These are phyloP conservation scores for Candida verbasci DNA, from an alignment of 805 yeast species.

Conservation along the genomic window DNA sequence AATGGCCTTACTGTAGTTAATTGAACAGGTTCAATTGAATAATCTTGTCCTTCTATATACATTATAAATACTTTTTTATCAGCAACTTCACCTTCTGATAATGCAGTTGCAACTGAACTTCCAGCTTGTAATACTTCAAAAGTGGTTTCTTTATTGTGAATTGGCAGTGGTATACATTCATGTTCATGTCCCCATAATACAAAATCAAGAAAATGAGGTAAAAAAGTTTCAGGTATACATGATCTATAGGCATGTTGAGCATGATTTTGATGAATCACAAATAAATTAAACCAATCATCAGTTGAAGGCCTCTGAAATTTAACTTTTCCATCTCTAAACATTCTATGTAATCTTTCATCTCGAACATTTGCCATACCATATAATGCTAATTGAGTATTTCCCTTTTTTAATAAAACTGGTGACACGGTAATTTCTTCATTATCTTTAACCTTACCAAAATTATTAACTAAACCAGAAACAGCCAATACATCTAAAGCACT, in stretches of 20 bases:
- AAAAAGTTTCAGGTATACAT: constrained; percentile 76
- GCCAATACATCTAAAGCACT: constrained; percentile 84
- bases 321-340: constrained; percentile 77
- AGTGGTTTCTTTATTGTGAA: constrained; percentile 52
- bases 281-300: constrained; percentile 75
- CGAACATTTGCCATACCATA: constrained; percentile 87
- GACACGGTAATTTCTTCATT: constrained; percentile 68
- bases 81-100: constrained; percentile 78
- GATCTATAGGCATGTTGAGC: constrained; percentile 74
- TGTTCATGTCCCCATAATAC: constrained; percentile 98
- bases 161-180: constrained; percentile 77
- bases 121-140: constrained; percentile 90
- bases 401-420: constrained; percentile 82
- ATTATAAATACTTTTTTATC: constrained; percentile 72
- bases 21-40: constrained; percentile 54
- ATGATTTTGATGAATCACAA: constrained; percentile 92
- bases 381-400: constrained; percentile 73
- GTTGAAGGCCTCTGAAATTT: constrained; percentile 69
- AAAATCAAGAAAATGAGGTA: constrained; percentile 78
- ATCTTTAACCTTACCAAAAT: constrained; percentile 78
- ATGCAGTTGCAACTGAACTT: constrained; percentile 86
- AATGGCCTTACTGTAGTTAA: constrained; percentile 80
- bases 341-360: constrained; percentile 80
- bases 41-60: constrained; percentile 55
- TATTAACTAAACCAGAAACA: constrained; percentile 80